Evolutionary conservation across 2,329 filamentous ascomycete species (phyloP).

Genomic region (Nigrospora osmanthi): DNA sequence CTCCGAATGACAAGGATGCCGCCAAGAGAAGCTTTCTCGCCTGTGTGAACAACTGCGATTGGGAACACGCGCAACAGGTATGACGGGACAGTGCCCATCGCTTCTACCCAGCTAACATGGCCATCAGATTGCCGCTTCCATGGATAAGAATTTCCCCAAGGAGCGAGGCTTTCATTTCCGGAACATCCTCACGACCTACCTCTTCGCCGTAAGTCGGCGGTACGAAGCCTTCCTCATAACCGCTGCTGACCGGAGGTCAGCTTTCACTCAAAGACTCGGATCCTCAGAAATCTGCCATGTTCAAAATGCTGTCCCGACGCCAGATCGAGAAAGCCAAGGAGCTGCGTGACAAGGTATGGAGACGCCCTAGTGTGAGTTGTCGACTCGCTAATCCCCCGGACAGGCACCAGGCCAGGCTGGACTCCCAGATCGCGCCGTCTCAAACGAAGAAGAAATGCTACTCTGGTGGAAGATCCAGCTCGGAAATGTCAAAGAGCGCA

Average conservation of each 20-base stretch:
- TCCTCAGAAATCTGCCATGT: slow-evolving; percentile 1
- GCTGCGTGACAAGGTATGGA: background rate
- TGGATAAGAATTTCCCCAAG: slow-evolving; percentile 42
- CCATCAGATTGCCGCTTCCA: slow-evolving; percentile 41
- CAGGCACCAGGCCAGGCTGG: background rate
- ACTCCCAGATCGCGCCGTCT: background rate
- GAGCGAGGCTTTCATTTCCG: slow-evolving; percentile 44
- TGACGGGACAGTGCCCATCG: too few relatives aligned
- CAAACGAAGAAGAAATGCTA: slow-evolving; percentile 11
- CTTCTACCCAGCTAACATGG: background rate
- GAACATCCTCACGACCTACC: slow-evolving; percentile 45
- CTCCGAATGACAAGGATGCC: slow-evolving; percentile 35
- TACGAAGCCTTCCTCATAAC: background rate
- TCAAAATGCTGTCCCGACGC: background rate
- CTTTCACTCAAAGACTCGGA: background rate
- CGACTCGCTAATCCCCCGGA: background rate
- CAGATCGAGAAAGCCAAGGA: slow-evolving; percentile 3
- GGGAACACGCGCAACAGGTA: slow-evolving; percentile 50
- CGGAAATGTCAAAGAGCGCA: too few relatives aligned
- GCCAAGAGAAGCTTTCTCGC: slow-evolving; percentile 39
- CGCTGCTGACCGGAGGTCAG: background rate
- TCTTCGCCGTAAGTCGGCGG: slow-evolving; percentile 38
- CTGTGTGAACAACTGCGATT: slow-evolving; percentile 47
- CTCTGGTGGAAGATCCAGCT: slow-evolving; percentile 15
- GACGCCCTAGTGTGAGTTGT: background rate